Evolutionary conservation across 805 yeast species (phyloP).

Genomic region (Metschnikowia cerradonensis): DNA sequence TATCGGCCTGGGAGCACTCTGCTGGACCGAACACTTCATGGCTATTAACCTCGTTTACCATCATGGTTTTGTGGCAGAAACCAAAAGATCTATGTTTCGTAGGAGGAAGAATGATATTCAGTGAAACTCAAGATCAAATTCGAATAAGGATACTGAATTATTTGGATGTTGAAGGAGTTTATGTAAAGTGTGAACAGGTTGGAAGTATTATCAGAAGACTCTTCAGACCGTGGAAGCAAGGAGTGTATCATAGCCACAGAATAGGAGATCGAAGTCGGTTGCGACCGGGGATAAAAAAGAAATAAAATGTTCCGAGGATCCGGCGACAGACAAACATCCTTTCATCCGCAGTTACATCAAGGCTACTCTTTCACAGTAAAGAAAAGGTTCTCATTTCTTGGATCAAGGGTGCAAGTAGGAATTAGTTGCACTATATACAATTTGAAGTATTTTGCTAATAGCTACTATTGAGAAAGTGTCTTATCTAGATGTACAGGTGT

Average conservation of each 20-base stretch:
- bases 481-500: background rate
- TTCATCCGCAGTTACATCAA: background rate
- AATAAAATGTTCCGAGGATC: conserved; percentile 1
- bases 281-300: conserved; percentile 4
- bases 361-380: too few relatives aligned
- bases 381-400: background rate
- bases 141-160: background rate
- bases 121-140: too few relatives aligned
- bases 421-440: background rate
- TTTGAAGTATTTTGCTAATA: background rate
- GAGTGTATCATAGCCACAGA: conserved; percentile 3
- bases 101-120: background rate
- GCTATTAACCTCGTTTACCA: background rate
- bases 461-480: background rate
- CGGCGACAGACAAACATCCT: background rate
- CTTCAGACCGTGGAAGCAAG: conserved; percentile 2
- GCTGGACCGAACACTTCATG: background rate
- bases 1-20: background rate
- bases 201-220: background rate
- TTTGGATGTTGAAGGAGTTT: background rate
- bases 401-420: background rate
- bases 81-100: background rate
- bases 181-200: background rate
- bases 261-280: conserved; percentile 4
- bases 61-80: background rate